Conservation (phyloP, 495 filamentous ascomycete species). For the Penicillium cinerascens region DNA sequence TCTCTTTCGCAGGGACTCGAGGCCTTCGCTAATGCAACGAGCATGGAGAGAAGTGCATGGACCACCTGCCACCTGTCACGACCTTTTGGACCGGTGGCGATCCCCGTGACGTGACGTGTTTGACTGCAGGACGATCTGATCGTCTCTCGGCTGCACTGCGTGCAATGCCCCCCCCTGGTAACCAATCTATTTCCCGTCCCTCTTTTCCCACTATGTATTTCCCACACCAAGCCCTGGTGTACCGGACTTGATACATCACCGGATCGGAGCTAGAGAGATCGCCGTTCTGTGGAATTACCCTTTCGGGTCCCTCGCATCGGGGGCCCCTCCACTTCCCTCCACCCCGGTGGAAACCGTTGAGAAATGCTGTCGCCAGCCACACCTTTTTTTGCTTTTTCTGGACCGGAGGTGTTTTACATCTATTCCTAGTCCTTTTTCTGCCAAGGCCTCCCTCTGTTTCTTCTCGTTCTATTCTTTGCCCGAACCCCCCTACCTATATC, state of each 20-base stretch:
- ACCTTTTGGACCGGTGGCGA: constrained; percentile 10
- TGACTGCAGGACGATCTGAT: constrained; percentile 3
- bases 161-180: constrained; percentile 15
- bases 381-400: neutral
- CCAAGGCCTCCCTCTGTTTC: neutral
- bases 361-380: constrained; percentile 22
- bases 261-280: constrained; percentile 24
- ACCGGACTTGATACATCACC: constrained; percentile 6
- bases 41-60: constrained; percentile 10
- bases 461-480: no score
- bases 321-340: constrained; percentile 1
- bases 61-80: constrained; percentile 32
- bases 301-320: constrained; percentile 20
- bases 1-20: neutral
- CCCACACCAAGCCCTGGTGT: constrained; percentile 13
- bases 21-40: neutral
- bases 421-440: neutral
- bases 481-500: neutral
- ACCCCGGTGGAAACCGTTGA: constrained; percentile 29
- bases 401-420: neutral
- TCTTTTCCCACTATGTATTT: constrained; percentile 11
- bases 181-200: constrained; percentile 25
- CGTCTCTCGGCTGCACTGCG: constrained; percentile 19
- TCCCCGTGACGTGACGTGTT: constrained; percentile 15
- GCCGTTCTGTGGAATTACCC: constrained; percentile 18